Evolutionary conservation across 371 early-diverging fungal species (phyloP).

Genomic region (Nematocida parisii): DNA sequence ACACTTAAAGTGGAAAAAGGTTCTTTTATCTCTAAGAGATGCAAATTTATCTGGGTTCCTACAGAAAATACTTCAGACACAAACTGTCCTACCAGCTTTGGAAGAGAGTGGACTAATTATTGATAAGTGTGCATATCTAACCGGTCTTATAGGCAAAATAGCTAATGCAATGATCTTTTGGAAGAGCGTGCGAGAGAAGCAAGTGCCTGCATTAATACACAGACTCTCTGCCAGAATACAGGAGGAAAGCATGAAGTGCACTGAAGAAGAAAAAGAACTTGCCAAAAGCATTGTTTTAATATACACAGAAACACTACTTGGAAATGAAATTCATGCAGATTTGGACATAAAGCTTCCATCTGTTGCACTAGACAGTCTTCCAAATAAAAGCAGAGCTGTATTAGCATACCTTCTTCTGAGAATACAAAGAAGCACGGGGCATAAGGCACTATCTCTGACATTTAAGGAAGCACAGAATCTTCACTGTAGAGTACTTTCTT

Average conservation of each 20-base stretch:
- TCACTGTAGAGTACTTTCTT: constrained; percentile 9
- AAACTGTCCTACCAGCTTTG: constrained; percentile 6
- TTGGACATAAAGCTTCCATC: not conserved
- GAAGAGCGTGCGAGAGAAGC: not conserved
- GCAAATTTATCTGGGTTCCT: not conserved
- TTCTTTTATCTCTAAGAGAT: not conserved
- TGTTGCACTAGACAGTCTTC: not conserved
- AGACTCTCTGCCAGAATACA: not conserved
- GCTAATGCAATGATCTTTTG: constrained; percentile 15
- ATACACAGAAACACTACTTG: not conserved
- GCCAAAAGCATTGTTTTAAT: not conserved
- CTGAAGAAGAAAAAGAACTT: not conserved
- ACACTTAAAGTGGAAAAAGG: constrained; percentile 1
- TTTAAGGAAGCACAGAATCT: constrained; percentile 3
- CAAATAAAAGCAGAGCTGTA: not conserved
- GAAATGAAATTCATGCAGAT: too few species aligned
- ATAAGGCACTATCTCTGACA: not conserved
- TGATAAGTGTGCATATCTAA: not conserved
- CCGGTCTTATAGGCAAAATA: constrained; percentile 1
- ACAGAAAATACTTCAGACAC: not conserved
- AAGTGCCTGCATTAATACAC: not conserved
- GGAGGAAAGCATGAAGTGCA: not conserved
- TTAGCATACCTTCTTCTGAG: constrained; percentile 8
- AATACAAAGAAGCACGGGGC: not conserved
- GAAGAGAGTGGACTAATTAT: not conserved